phyloP scores from a whole-genome alignment of 257 asterid genomes.

The Solanum lignicaule region DNA sequence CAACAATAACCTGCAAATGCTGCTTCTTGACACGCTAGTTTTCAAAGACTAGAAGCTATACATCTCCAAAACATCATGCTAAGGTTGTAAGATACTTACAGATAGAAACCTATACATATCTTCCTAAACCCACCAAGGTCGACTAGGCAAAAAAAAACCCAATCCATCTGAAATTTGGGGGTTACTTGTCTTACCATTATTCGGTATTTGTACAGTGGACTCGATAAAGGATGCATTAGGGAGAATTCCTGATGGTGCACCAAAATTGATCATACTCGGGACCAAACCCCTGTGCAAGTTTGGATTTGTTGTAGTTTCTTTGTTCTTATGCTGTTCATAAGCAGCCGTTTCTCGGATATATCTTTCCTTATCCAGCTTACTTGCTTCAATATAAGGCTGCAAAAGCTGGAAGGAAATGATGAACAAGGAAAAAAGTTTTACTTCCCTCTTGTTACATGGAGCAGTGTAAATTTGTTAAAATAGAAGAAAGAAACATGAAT shows the following conservation, averaged over 20 bases:
- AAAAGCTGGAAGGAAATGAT: neutral
- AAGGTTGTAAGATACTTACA: neutral
- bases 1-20: neutral
- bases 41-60: neutral
- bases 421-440: neutral
- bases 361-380: constrained; percentile 55
- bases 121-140: neutral
- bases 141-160: constrained; percentile 12
- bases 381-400: constrained; percentile 58
- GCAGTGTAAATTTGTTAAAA: too few species aligned
- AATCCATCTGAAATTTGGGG: constrained; percentile 37
- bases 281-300: neutral
- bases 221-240: constrained; percentile 28
- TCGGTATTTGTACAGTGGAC: constrained; percentile 27
- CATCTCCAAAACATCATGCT: neutral
- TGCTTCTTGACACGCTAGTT: neutral
- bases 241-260: constrained; percentile 5
- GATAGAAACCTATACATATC: neutral
- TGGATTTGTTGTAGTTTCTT: neutral
- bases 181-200: constrained; percentile 30
- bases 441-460: neutral
- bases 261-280: constrained; percentile 17
- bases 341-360: constrained; percentile 31
- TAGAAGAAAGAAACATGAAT: too few species aligned
- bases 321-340: constrained; percentile 11